These are phyloP conservation scores for Hymenoscyphus scutula DNA, from an alignment of 2,329 filamentous ascomycete genomes.

Conservation along the genomic window DNA sequence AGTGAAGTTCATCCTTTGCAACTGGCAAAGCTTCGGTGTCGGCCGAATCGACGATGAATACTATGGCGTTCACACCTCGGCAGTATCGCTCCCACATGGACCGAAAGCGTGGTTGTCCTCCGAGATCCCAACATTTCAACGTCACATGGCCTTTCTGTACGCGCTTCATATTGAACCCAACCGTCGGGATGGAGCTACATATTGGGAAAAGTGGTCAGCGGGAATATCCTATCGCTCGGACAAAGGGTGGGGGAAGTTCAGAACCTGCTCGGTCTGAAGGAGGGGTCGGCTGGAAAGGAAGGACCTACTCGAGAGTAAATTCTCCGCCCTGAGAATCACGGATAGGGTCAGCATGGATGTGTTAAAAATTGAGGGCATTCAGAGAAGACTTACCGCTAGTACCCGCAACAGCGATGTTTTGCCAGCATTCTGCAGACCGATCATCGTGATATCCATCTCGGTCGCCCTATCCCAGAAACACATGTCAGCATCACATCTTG, in stretches of 20 bases:
- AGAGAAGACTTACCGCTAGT: slow-evolving; percentile 73
- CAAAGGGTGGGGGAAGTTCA: slow-evolving; percentile 11
- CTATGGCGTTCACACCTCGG: slow-evolving; percentile 93
- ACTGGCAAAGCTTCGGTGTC: slow-evolving; percentile 77
- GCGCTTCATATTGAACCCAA: slow-evolving; percentile 98
- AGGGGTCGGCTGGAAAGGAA: slow-evolving; percentile 8
- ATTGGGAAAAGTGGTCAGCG: slow-evolving; percentile 39
- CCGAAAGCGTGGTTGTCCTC: slow-evolving; percentile 93
- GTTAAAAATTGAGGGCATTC: slow-evolving; percentile 23
- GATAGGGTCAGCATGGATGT: slow-evolving; percentile 38
- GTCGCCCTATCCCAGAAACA: slow-evolving; percentile 67
- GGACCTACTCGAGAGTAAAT: slow-evolving; percentile 94
- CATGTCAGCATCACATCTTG: slow-evolving; percentile 17
- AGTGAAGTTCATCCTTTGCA: slow-evolving; percentile 89
- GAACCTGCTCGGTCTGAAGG: slow-evolving; percentile 15
- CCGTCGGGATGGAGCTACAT: slow-evolving; percentile 89
- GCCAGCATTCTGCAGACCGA: slow-evolving; percentile 95
- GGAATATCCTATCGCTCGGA: slow-evolving; percentile 17
- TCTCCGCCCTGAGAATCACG: slow-evolving; percentile 73
- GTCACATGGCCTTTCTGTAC: slow-evolving; percentile 98
- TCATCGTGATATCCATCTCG: slow-evolving; percentile 99
- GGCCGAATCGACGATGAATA: slow-evolving; percentile 97
- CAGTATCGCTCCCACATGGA: slow-evolving; percentile 99
- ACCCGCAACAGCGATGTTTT: slow-evolving; percentile 95
- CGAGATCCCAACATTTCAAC: slow-evolving; percentile 98